Conservation (phyloP, 129 eudicot genomes). For the Pittosporum tobira region DNA sequence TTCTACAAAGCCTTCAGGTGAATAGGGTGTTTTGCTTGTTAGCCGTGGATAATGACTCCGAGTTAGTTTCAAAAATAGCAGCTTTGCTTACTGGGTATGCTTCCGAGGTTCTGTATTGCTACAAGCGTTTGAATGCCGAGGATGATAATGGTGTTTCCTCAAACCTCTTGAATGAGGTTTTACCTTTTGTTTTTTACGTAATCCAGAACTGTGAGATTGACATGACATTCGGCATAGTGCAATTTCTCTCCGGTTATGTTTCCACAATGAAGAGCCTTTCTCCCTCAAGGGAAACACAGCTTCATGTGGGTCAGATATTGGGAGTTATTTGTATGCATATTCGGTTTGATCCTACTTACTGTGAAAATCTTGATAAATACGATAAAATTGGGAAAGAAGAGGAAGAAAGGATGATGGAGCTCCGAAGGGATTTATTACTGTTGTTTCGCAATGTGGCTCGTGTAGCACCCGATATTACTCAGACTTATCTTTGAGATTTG, state of each 20-base stretch:
- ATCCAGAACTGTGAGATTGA: slow-evolving; percentile 71
- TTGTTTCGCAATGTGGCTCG: slow-evolving; percentile 87
- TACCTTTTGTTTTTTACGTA: slow-evolving; percentile 72
- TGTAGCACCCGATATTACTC: slow-evolving; percentile 90
- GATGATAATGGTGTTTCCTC: slow-evolving; percentile 46
- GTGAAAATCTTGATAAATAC: slow-evolving; percentile 59
- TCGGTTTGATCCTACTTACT: slow-evolving; percentile 60
- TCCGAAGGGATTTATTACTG: slow-evolving; percentile 71
- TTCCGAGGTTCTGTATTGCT: slow-evolving; percentile 64
- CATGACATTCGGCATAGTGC: slow-evolving; percentile 56
- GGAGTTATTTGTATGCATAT: slow-evolving; percentile 72
- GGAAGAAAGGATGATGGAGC: slow-evolving; percentile 84
- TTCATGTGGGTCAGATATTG: slow-evolving; percentile 62
- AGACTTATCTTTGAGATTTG: slow-evolving; percentile 55
- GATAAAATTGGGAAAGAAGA: slow-evolving; percentile 88
- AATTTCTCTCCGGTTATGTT: slow-evolving; percentile 82
- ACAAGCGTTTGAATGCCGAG: slow-evolving; percentile 50
- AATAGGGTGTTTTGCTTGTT: slow-evolving; percentile 62
- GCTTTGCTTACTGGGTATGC: slow-evolving; percentile 82
- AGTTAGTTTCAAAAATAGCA: slow-evolving; percentile 53
- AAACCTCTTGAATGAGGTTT: slow-evolving; percentile 79
- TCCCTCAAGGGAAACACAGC: slow-evolving; percentile 57
- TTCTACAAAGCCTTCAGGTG: slow-evolving; percentile 67
- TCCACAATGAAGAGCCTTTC: slow-evolving; percentile 73
- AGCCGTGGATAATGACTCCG: slow-evolving; percentile 60